A percentile compares a stretch with the other conserved stretches of the same genome.
These are phyloP conservation scores for Penicillium sp. DNA, from an alignment of 2,329 filamentous ascomycete species.

Conservation along the genomic window DNA sequence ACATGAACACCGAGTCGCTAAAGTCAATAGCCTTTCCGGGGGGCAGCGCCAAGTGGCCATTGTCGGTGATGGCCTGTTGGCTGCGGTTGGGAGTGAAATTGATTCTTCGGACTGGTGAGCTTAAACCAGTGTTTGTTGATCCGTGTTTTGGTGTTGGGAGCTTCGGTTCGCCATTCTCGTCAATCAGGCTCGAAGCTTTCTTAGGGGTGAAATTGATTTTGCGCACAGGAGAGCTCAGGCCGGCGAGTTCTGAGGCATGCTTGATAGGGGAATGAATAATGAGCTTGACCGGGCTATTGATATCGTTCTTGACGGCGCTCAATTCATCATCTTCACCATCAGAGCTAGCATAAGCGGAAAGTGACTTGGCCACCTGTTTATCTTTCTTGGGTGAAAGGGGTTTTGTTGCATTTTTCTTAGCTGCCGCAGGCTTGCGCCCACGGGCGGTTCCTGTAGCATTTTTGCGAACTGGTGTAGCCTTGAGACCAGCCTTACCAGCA, in stretches of 20 bases:
- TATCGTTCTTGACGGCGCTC: conserved; percentile 35
- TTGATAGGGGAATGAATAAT: conserved; percentile 38
- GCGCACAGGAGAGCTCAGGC: conserved; percentile 37
- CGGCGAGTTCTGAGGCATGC: conserved; percentile 25
- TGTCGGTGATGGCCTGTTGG: conserved; percentile 16
- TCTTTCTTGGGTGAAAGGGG: conserved; percentile 52
- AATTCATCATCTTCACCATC: conserved; percentile 48
- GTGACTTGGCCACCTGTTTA: conserved; percentile 46
- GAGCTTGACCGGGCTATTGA: conserved; percentile 25
- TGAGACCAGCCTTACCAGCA: conserved; percentile 39
- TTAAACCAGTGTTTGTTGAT: conserved; percentile 20
- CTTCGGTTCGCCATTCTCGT: conserved; percentile 36
- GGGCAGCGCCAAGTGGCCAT: conserved; percentile 25
- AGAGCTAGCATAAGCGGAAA: conserved; percentile 37
- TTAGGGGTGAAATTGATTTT: conserved; percentile 32
- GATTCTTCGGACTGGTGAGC: conserved; percentile 42
- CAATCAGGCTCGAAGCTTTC: conserved; percentile 26
- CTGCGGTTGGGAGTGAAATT: conserved; percentile 32
- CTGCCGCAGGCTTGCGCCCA: conserved; percentile 33
- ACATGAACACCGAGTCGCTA: conserved; percentile 37
- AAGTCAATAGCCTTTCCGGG: conserved; percentile 31
- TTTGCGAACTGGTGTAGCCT: conserved; percentile 50
- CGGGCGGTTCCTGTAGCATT: conserved; percentile 28
- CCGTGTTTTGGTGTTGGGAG: conserved; percentile 24
- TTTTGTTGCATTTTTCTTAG: conserved; percentile 32